Evolutionary conservation across 73 alveolate genomes (phyloP).

Genomic region (Symbiodinium natans): DNA sequence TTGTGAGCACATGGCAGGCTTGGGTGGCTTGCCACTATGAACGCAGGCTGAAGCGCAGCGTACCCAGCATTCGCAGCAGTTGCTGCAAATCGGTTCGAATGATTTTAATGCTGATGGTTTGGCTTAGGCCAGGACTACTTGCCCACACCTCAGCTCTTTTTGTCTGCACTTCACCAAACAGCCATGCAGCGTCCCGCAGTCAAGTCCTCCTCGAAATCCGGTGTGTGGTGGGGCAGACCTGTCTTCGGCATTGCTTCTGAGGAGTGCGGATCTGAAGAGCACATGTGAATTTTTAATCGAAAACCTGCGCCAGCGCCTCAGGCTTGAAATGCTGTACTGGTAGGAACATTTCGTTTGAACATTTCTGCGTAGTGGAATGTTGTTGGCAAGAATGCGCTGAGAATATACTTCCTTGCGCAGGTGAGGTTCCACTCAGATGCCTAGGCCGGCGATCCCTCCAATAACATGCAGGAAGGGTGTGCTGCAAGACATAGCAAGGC

Average conservation of each 20-base stretch:
- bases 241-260: background rate
- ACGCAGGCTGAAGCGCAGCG: conserved; percentile 72
- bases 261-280: conserved; percentile 66
- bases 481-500: no score
- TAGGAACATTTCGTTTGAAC: no score
- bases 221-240: background rate
- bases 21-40: conserved; percentile 92
- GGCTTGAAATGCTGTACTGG: background rate
- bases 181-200: no score
- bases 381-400: no score
- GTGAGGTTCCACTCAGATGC: background rate
- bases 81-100: background rate
- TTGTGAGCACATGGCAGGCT: background rate
- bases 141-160: background rate
- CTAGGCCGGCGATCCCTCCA: background rate
- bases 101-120: no score
- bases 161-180: no score
- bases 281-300: conserved; percentile 33
- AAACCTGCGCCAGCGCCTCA: background rate
- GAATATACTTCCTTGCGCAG: no score
- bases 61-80: background rate
- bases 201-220: background rate
- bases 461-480: no score
- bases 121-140: conserved; percentile 65
- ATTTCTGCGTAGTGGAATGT: no score